phyloP scores from a whole-genome alignment of 169 alveolate species.

The Plasmodium adleri region DNA sequence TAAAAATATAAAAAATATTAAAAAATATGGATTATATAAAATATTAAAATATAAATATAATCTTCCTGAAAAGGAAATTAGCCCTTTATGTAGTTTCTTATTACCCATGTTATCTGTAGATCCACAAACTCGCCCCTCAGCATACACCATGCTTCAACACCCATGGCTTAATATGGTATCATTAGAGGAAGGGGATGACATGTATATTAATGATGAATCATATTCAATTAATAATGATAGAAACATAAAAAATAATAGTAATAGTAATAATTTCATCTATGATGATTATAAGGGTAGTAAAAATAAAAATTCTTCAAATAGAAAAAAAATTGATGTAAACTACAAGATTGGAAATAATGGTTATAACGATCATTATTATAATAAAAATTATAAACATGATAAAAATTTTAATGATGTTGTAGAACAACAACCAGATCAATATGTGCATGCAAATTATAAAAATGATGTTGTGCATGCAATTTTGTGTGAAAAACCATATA shows the following conservation, averaged over 20 bases:
- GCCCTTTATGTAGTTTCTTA: constrained; percentile 86
- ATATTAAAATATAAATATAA: constrained; percentile 90
- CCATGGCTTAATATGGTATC: constrained; percentile 91
- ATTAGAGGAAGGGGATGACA: constrained; percentile 49
- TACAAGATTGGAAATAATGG: neutral
- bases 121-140: constrained; percentile 93
- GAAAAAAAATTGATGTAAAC: neutral
- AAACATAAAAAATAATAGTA: constrained; percentile 10
- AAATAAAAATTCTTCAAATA: constrained; percentile 8
- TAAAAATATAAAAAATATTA: constrained; percentile 77
- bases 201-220: constrained; percentile 23
- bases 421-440: neutral
- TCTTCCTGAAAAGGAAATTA: constrained; percentile 89
- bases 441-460: neutral
- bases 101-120: constrained; percentile 90
- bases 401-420: neutral
- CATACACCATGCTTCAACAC: constrained; percentile 91
- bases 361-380: too few species aligned
- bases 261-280: constrained; percentile 7
- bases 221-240: constrained; percentile 34
- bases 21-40: constrained; percentile 87
- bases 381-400: too few species aligned
- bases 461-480: neutral
- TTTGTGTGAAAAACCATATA: constrained; percentile 7
- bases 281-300: neutral